Conservation (phyloP, 176 grass and related monocot genomes). For the Elaeis guineensis region DNA sequence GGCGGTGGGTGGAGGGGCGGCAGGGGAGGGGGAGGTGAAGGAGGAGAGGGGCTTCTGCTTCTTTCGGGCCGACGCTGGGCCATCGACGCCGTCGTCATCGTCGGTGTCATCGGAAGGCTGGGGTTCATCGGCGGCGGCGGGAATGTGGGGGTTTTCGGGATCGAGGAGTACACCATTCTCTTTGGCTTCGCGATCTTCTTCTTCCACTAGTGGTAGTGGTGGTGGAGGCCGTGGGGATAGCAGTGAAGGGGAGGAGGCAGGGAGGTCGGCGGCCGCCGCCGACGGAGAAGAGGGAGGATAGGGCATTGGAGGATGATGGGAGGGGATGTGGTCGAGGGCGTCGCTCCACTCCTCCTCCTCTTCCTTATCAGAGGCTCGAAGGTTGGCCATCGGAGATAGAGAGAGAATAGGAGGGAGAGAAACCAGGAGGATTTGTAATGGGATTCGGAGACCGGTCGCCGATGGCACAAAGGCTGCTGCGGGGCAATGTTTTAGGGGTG, state of each 20-base stretch:
- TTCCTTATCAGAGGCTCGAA: too few species aligned
- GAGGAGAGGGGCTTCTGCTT: conserved; percentile 20
- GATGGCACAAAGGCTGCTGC: too few species aligned
- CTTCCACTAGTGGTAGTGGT: too few species aligned
- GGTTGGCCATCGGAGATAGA: too few species aligned
- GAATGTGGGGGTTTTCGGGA: background rate
- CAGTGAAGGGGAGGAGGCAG: background rate
- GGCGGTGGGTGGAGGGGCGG: conserved; percentile 24
- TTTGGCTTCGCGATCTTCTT: too few species aligned
- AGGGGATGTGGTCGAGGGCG: conserved; percentile 2
- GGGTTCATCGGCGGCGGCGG: background rate
- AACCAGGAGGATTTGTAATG: too few species aligned
- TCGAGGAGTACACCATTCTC: too few species aligned
- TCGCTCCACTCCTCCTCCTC: conserved; percentile 2
- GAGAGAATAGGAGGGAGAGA: too few species aligned
- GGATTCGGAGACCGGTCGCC: too few species aligned
- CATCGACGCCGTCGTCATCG: conserved; percentile 3
- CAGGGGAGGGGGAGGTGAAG: conserved; percentile 22
- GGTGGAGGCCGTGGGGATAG: background rate
- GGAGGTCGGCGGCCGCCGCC: background rate
- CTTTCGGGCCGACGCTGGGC: conserved; percentile 1
- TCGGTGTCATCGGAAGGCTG: background rate
- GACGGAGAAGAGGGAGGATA: background rate
- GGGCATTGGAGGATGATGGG: background rate
- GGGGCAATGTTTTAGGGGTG: too few species aligned